Conservation (phyloP, 2,329 filamentous ascomycete species). For the Phialophora macrospora region DNA sequence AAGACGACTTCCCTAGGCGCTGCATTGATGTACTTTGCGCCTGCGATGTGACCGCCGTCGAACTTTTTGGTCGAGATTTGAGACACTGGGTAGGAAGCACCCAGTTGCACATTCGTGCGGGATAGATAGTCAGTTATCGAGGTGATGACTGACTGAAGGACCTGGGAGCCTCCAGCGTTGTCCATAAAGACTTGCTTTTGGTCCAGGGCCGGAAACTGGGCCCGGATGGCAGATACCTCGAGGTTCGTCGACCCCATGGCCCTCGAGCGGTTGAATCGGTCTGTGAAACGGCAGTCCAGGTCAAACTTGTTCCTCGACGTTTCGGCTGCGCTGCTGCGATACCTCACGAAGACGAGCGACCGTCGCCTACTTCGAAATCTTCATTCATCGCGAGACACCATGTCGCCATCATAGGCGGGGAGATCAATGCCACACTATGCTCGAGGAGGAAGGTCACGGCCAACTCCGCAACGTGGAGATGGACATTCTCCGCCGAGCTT, state of each 20-base stretch:
- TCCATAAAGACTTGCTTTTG: conserved; percentile 74
- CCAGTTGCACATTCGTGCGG: conserved; percentile 74
- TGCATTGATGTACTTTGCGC: conserved; percentile 73
- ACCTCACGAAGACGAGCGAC: not conserved
- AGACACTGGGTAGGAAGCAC: conserved; percentile 69
- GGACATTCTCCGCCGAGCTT: not conserved
- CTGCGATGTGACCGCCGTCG: conserved; percentile 64
- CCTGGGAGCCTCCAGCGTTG: conserved; percentile 77
- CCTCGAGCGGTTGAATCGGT: not conserved
- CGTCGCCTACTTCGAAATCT: not conserved
- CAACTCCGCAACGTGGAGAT: not conserved
- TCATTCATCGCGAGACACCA: not conserved
- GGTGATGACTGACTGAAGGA: conserved; percentile 68
- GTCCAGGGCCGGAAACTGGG: conserved; percentile 70
- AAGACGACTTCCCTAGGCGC: conserved; percentile 70
- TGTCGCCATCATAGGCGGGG: conserved; percentile 1
- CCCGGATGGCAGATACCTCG: conserved; percentile 61
- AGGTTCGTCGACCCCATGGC: conserved; percentile 47
- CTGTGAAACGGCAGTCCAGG: not conserved
- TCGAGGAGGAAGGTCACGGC: conserved; percentile 5
- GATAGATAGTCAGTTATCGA: conserved; percentile 69
- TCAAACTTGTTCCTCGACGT: not conserved
- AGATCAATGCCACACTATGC: not conserved
- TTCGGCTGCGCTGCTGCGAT: not conserved
- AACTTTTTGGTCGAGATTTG: conserved; percentile 65